phyloP scores from a whole-genome alignment of 2,329 filamentous ascomycete genomes.

The Curvularia sp. region DNA sequence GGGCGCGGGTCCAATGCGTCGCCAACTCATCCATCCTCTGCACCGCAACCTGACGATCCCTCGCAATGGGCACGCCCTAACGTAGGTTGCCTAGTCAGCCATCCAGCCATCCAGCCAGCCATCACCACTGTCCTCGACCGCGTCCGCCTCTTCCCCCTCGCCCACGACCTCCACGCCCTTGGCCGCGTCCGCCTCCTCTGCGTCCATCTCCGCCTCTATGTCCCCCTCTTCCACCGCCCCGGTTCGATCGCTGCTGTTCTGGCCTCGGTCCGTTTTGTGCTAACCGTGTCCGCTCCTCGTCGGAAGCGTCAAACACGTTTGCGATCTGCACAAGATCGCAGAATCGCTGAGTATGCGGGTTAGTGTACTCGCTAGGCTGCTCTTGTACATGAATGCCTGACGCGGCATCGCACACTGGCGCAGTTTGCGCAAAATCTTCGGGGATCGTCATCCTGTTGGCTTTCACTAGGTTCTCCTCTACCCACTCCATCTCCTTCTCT shows the following conservation, averaged over 20 bases:
- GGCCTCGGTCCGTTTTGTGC: conserved; percentile 42
- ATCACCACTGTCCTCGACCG: conserved; percentile 38
- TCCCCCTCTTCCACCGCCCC: conserved; percentile 39
- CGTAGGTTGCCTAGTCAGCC: background rate
- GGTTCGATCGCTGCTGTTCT: conserved; percentile 35
- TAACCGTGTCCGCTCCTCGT: conserved; percentile 65
- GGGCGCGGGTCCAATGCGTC: background rate
- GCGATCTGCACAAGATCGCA: conserved; percentile 78
- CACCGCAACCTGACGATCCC: background rate
- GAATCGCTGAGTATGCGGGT: conserved; percentile 82
- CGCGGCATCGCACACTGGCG: conserved; percentile 70
- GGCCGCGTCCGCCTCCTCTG: conserved; percentile 32
- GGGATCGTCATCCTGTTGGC: conserved; percentile 71
- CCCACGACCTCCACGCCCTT: conserved; percentile 12
- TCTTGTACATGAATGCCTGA: conserved; percentile 64
- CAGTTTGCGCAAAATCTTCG: conserved; percentile 77
- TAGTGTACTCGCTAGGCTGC: conserved; percentile 82
- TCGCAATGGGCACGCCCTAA: background rate
- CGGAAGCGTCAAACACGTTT: conserved; percentile 76
- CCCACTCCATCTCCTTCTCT: conserved; percentile 75
- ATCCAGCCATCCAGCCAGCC: background rate
- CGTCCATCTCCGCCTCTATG: conserved; percentile 40
- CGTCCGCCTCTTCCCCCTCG: conserved; percentile 28
- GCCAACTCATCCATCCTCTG: conserved; percentile 1
- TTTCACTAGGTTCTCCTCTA: conserved; percentile 75